Percentiles rank a stretch among this genome's conserved stretches.
phyloP scores from a whole-genome alignment of 805 yeast genomes.

The Hanseniaspora thailandica region DNA sequence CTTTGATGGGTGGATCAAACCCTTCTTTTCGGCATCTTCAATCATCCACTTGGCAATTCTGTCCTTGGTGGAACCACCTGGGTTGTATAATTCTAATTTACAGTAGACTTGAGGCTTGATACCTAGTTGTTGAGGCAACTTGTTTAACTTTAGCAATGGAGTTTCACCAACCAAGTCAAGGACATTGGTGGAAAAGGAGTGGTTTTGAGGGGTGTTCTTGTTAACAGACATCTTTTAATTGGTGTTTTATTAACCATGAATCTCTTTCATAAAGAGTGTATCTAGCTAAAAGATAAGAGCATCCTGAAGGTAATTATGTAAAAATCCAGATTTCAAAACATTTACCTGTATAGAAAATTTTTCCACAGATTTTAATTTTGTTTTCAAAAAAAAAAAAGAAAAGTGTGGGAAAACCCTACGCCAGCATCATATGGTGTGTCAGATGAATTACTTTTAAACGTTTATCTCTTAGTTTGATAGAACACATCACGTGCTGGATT shows the following conservation, averaged over 20 bases:
- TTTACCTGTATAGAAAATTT: background rate
- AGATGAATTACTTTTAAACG: background rate
- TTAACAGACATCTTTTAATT: constrained; percentile 11
- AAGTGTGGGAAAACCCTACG: too few relatives aligned
- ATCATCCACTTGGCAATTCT: constrained; percentile 81
- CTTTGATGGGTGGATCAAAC: constrained; percentile 66
- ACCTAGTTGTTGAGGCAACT: constrained; percentile 64
- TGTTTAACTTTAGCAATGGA: constrained; percentile 63
- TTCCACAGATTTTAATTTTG: background rate
- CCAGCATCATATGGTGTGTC: background rate
- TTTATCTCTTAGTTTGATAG: background rate
- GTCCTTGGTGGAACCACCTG: constrained; percentile 85
- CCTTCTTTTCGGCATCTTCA: constrained; percentile 67
- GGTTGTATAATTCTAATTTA: constrained; percentile 71
- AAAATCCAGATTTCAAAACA: too few relatives aligned
- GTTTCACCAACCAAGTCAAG: constrained; percentile 77
- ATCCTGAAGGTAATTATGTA: too few relatives aligned
- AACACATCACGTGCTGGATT: background rate
- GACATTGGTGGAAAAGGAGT: constrained; percentile 30
- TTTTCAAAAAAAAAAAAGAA: background rate
- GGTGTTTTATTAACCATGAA: too few relatives aligned
- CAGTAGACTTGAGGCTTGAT: constrained; percentile 61
- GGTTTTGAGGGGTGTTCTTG: constrained; percentile 14
- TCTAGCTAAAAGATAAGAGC: too few relatives aligned
- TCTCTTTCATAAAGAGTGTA: too few relatives aligned